These are phyloP conservation scores for Echites panduratus DNA, from an alignment of 257 asterid species.

Conservation along the genomic window DNA sequence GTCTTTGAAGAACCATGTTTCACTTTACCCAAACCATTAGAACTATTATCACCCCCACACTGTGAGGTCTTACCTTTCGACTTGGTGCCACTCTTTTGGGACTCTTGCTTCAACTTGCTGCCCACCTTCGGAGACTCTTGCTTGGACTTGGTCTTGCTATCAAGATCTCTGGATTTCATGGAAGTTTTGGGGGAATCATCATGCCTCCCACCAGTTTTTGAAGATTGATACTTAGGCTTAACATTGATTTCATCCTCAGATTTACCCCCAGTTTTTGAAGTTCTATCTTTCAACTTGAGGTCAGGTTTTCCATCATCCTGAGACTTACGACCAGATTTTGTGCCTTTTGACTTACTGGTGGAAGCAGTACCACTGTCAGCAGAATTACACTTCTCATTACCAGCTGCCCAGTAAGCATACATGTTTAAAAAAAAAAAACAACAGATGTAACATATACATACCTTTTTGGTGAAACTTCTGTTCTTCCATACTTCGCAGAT, in stretches of 20 bases:
- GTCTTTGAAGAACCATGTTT: constrained; percentile 51
- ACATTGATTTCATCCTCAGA: constrained; percentile 33
- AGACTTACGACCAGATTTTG: constrained; percentile 42
- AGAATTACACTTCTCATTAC: constrained; percentile 17
- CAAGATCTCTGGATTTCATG: constrained; percentile 46
- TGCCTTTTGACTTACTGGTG: constrained; percentile 47
- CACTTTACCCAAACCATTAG: constrained; percentile 29
- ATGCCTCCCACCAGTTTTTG: constrained; percentile 24
- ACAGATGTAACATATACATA: constrained; percentile 13
- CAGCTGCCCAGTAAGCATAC: neutral
- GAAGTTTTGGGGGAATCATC: constrained; percentile 43
- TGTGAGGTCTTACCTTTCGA: constrained; percentile 46
- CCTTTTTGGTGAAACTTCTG: constrained; percentile 57
- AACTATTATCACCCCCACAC: constrained; percentile 31
- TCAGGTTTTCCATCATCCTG: constrained; percentile 44
- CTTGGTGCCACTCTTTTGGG: constrained; percentile 23
- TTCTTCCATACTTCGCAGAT: constrained; percentile 44
- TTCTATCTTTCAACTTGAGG: constrained; percentile 33
- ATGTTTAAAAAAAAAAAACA: neutral
- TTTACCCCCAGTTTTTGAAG: constrained; percentile 36
- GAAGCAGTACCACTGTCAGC: constrained; percentile 22
- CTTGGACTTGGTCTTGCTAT: constrained; percentile 44
- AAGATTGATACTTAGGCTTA: constrained; percentile 20
- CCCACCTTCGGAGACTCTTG: constrained; percentile 36
- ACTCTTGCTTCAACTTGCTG: constrained; percentile 28